Percentiles rank a stretch among this genome's conserved stretches.
These are phyloP conservation scores for Ceratocystiopsis minuta DNA, from an alignment of 2,329 filamentous ascomycete species.

Conservation along the genomic window DNA sequence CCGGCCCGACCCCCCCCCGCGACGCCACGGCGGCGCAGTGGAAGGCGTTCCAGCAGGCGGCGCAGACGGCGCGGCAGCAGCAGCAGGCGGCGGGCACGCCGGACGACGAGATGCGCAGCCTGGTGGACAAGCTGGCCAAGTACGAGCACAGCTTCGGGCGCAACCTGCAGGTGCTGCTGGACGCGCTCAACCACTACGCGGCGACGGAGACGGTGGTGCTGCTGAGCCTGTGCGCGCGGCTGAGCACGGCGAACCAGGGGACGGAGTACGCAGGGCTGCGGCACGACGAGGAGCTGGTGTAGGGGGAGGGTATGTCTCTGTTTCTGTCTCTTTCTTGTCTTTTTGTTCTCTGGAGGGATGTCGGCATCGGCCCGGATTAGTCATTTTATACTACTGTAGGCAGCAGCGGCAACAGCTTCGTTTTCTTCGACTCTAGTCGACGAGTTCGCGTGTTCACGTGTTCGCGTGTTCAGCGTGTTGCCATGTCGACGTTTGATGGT, in stretches of 20 bases:
- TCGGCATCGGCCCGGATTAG: too few species aligned
- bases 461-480: too few species aligned
- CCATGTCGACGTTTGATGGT: slow-evolving; percentile 7
- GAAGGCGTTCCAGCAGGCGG: slow-evolving; percentile 33
- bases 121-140: slow-evolving; percentile 74
- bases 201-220: slow-evolving; percentile 94
- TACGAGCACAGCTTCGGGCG: slow-evolving; percentile 88
- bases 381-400: too few species aligned
- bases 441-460: too few species aligned
- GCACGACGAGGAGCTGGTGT: slow-evolving; percentile 27
- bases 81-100: slow-evolving; percentile 16
- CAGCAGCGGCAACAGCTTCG: too few species aligned
- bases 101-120: slow-evolving; percentile 19
- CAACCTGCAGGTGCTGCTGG: slow-evolving; percentile 82
- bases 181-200: slow-evolving; percentile 91
- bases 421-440: too few species aligned
- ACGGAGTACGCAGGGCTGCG: slow-evolving; percentile 43
- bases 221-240: slow-evolving; percentile 64
- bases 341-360: too few species aligned
- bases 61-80: slow-evolving; percentile 15
- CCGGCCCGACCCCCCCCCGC: slow-evolving; percentile 33
- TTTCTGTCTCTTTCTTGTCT: too few species aligned
- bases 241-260: slow-evolving; percentile 69
- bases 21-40: slow-evolving; percentile 45
- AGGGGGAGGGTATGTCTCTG: too few species aligned